A percentile compares a stretch with the other conserved stretches of the same genome.
phyloP scores from a whole-genome alignment of 768 basidiomycete species.

The Agrocybe chaxingu region DNA sequence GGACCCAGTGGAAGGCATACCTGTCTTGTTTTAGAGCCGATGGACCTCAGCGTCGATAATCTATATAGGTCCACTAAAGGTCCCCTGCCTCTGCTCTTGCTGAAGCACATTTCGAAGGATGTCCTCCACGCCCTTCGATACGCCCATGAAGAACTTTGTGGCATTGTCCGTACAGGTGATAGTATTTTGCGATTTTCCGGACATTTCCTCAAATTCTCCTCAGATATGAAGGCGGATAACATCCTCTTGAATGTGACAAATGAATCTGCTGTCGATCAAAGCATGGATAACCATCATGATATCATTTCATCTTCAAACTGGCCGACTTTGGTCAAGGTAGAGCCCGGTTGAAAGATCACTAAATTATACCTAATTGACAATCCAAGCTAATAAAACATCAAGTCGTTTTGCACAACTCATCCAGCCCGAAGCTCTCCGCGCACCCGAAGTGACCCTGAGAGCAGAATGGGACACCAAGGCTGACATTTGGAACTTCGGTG shows the following conservation, averaged over 20 bases:
- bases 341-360: background rate
- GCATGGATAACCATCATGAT: background rate
- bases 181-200: constrained; percentile 48
- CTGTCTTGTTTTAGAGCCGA: constrained; percentile 81
- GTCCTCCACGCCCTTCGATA: constrained; percentile 51
- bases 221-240: constrained; percentile 16
- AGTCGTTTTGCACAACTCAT: constrained; percentile 80
- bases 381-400: constrained; percentile 51
- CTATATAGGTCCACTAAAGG: constrained; percentile 40
- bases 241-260: constrained; percentile 9
- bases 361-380: background rate
- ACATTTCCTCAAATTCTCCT: constrained; percentile 38
- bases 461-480: constrained; percentile 67
- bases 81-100: constrained; percentile 43
- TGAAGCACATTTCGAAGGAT: constrained; percentile 55
- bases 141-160: constrained; percentile 44
- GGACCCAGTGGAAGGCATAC: constrained; percentile 79
- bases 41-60: constrained; percentile 74
- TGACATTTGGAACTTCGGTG: constrained; percentile 81
- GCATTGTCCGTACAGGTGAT: constrained; percentile 66
- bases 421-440: constrained; percentile 75
- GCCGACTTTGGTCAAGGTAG: constrained; percentile 9
- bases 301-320: constrained; percentile 10
- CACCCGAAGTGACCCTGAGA: constrained; percentile 37
- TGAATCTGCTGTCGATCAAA: background rate